Conservation (phyloP, 139 green algal species). For the Chlorella sp. region DNA sequence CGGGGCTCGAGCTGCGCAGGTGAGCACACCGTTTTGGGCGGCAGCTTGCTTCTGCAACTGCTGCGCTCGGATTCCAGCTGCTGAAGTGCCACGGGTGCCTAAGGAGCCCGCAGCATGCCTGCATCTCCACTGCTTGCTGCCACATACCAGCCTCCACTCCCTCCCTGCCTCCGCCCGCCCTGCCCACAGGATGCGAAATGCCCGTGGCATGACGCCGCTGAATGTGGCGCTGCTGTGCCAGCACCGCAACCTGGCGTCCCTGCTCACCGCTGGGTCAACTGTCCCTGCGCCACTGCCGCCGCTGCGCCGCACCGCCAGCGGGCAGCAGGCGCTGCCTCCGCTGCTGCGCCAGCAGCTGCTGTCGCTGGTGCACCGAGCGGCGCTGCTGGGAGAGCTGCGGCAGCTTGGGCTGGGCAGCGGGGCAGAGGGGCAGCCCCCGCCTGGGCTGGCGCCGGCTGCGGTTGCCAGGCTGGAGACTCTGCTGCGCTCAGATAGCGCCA, state of each 20-base stretch:
- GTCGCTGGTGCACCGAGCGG: slow-evolving; percentile 22
- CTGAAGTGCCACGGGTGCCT: no score
- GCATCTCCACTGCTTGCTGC: no score
- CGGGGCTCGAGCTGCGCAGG: slow-evolving; percentile 18
- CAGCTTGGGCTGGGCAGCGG: slow-evolving; percentile 11
- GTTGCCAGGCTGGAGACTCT: not conserved
- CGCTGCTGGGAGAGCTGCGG: slow-evolving; percentile 10
- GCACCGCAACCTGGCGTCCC: slow-evolving; percentile 16
- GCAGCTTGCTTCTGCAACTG: no score
- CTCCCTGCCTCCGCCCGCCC: not conserved
- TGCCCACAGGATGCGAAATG: slow-evolving; percentile 16
- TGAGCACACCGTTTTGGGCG: not conserved
- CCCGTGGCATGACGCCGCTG: slow-evolving; percentile 25
- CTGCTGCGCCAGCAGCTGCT: slow-evolving; percentile 35
- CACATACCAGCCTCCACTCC: no score
- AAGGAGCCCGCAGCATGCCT: no score
- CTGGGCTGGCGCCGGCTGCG: not conserved
- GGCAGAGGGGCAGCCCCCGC: not conserved
- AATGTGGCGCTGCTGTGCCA: slow-evolving; percentile 24
- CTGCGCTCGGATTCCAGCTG: no score
- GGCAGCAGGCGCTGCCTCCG: slow-evolving; percentile 4
- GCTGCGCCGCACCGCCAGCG: not conserved
- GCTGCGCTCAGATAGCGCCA: slow-evolving; percentile 7
- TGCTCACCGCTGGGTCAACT: slow-evolving; percentile 4
- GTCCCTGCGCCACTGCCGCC: not conserved